Base-by-base conservation (phyloP, 2,329 filamentous ascomycete genomes). In the Trichothecium sympodiale region DNA sequence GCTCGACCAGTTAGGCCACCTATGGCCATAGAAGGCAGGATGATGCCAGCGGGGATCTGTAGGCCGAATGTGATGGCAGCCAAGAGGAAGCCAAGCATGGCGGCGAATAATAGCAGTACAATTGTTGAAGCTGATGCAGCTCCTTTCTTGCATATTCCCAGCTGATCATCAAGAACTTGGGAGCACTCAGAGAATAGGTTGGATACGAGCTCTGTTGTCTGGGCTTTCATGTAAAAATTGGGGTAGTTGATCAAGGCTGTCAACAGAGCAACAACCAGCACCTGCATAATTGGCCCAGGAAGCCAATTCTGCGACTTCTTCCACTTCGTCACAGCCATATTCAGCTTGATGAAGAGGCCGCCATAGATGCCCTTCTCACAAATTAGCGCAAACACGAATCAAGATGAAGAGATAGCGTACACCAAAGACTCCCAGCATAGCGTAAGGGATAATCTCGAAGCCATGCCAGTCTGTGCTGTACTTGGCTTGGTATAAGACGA, bases 11-110 rank as follows among this genome's bases (percentile, higher is more conserved):
- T 84, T 5, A 96, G 69, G 8, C 89, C 91, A 18, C 91, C 91
- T 39, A 98, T 89, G 31, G 89, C 87, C 77, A 98, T 91, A 10
- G 89, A 94, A 2, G 91, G 91, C 2, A 98, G 71, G 40, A 98
- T 87, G 44, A 98, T 94, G 31, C 91, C 91, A 3, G 91, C 89
- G 8, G 91, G 91, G 34, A 98, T 86, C 48, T 94, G 84, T 6
- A 96, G 71, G 30, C 91, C 91, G 53, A 98, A 98, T 0, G 89
- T 96, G 43, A 94, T 71, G 37, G 81, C 77, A 9, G 89, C 79
- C 12, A 98, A 74, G 44, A 88, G 71, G 60, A 94, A 89, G 39
- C 87, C 91, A 6, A 94, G 69, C 12, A 86, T 59, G 3, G 88
- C 78, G 29, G 88, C 91, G 41, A 93, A 70, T 6, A 96, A 59